Evolutionary conservation across 345 rosid species (phyloP).

Genomic region (Aegle marmelos): DNA sequence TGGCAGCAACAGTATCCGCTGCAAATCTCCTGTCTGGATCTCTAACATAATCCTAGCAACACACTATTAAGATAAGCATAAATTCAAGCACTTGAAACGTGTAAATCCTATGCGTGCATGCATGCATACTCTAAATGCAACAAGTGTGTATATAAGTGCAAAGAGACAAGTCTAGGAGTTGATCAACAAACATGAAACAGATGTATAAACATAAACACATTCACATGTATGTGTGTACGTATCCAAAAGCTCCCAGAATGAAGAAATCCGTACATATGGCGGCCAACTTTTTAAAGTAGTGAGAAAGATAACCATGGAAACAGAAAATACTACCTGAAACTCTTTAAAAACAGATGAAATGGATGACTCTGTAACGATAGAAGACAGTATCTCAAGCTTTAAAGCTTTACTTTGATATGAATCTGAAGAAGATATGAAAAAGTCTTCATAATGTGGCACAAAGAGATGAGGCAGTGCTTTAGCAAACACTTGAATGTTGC

Average conservation of each 20-base stretch:
- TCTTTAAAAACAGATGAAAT: conserved; percentile 70
- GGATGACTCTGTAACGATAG: conserved; percentile 65
- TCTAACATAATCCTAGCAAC: conserved; percentile 77
- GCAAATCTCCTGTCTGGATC: conserved; percentile 93
- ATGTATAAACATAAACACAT: too few relatives aligned
- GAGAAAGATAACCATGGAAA: neutral
- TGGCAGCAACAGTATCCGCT: conserved; percentile 80
- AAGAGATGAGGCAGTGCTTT: conserved; percentile 81
- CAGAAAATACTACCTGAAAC: conserved; percentile 63
- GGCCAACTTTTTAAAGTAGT: neutral
- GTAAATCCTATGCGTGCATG: neutral
- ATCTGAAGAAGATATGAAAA: conserved; percentile 75
- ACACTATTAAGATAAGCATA: conserved; percentile 33
- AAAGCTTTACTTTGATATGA: conserved; percentile 75
- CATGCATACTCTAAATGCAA: neutral
- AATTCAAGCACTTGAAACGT: conserved; percentile 17
- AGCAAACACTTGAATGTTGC: conserved; percentile 84
- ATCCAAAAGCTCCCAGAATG: neutral
- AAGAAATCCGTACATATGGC: conserved; percentile 5
- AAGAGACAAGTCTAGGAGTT: neutral
- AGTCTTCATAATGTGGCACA: conserved; percentile 68
- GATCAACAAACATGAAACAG: neutral
- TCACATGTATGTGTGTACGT: too few relatives aligned
- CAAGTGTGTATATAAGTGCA: neutral
- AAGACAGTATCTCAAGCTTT: conserved; percentile 92